Percentiles rank a stretch among this genome's conserved stretches.
phyloP scores from a whole-genome alignment of 257 asterid genomes.

The Plantago elongata region DNA sequence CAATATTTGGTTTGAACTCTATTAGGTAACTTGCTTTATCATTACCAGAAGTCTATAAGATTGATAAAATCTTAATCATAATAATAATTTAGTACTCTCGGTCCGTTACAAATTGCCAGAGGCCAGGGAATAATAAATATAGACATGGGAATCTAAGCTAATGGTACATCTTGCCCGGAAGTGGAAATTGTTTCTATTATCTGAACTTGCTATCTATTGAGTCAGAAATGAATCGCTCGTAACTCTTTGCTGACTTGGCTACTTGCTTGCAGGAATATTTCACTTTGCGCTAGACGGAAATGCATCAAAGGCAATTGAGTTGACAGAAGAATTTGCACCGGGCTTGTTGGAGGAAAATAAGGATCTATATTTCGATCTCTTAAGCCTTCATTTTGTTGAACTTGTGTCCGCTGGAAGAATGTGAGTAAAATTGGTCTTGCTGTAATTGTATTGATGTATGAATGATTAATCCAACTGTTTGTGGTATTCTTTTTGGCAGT shows the following conservation, averaged over 20 bases:
- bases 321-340: conserved; percentile 65
- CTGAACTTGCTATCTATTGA: conserved; percentile 1
- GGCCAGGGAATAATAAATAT: too few relatives aligned
- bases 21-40: too few relatives aligned
- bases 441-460: conserved; percentile 9
- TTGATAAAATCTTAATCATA: too few relatives aligned
- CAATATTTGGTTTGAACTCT: too few relatives aligned
- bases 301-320: conserved; percentile 75
- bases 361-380: conserved; percentile 83
- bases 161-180: too few relatives aligned
- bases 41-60: too few relatives aligned
- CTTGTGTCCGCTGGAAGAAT: conserved; percentile 64
- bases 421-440: conserved; percentile 40
- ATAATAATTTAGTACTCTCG: too few relatives aligned
- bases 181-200: too few relatives aligned
- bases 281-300: conserved; percentile 52
- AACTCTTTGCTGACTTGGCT: conserved; percentile 16
- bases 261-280: conserved; percentile 56
- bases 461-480: background rate
- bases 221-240: conserved; percentile 8
- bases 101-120: too few relatives aligned
- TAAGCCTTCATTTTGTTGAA: conserved; percentile 78
- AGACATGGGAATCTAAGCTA: too few relatives aligned
- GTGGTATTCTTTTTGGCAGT: conserved; percentile 41
- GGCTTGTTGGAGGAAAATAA: conserved; percentile 67